Base-by-base conservation (phyloP, 345 rosid genomes). In the Dipteronia sinensis region DNA sequence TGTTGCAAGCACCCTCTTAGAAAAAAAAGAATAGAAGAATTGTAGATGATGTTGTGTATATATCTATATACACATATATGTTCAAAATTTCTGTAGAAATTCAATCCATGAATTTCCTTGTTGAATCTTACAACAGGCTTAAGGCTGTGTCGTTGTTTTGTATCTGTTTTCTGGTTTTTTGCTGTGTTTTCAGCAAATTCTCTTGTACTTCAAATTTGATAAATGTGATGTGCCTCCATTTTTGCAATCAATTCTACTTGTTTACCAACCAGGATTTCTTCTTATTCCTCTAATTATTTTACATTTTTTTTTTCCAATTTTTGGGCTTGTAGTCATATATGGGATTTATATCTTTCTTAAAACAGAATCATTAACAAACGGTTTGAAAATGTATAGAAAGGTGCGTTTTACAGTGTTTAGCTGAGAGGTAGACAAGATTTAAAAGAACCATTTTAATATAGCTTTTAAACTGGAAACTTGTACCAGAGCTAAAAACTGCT, bases 71-170 rank as follows among this genome's bases (percentile, higher is more conserved):
- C 17, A 40, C n/a, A 15, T 11, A 11, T 69, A 4, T 1, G 29
- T 56, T 58, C 75, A 71, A 17, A 6, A 16, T 27, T 70, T 51
- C 20, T 25, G 13, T 19, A 23, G 62, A 51, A 71, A 71, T 71
- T 29, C 42, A 56, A 56, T 72, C 75, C 65, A 71, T 71, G 75
- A 55, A 55, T 4, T 51, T 71, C 19, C 22, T 9, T 31, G 20
- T 55, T 19, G 8, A 0, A n/a, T 59, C 12, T 59, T 3, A 16
- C 27, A 20, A 16, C 13, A 8, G 27, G 64, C 27, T 46, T 3
- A 59, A 11, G 67, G 40, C 38, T 11, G 6, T 64, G 67, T 64
- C 67, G 5, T 23, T 11, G 22, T 72, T 34, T 72, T 51, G 13
- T 16, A 19, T 47, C 38, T 23, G 40, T 25, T 22, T 44, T 4